Conservation (phyloP, 1,284 basidiomycete genomes). For the Garcileccinum viscosum region DNA sequence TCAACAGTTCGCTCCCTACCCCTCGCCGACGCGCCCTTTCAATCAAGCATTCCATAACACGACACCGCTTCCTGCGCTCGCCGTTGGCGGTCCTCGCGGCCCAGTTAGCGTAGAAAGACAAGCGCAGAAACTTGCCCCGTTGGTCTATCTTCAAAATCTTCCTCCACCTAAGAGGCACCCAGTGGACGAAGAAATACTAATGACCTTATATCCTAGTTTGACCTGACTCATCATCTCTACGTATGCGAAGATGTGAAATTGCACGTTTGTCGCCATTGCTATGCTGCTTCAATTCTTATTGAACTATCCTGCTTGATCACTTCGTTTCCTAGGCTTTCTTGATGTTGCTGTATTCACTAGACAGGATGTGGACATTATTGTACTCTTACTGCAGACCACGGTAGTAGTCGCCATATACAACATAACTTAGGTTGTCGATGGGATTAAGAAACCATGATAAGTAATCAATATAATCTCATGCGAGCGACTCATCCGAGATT, state of each 20-base stretch:
- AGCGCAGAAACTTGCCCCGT: conserved; percentile 52
- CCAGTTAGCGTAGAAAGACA: conserved; percentile 21
- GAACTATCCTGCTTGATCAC: conserved; percentile 13
- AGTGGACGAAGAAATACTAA: conserved; percentile 64
- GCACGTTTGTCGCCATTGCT: conserved; percentile 13
- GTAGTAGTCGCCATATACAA: background rate
- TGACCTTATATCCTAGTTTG: conserved; percentile 50
- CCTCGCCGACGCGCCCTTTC: conserved; percentile 32
- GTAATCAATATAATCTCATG: background rate
- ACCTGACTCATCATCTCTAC: conserved; percentile 25
- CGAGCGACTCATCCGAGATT: background rate
- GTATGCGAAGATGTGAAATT: background rate
- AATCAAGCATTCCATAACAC: conserved; percentile 19
- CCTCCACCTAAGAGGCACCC: conserved; percentile 57
- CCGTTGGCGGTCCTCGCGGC: conserved; percentile 8
- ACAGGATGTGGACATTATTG: conserved; percentile 27
- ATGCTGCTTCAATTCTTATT: conserved; percentile 13
- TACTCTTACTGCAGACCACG: conserved; percentile 8
- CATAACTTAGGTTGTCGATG: background rate
- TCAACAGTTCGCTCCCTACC: conserved; percentile 40
- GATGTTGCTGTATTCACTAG: conserved; percentile 32
- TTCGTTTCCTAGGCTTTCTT: conserved; percentile 25
- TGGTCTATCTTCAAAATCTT: conserved; percentile 58
- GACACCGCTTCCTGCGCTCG: conserved; percentile 1
- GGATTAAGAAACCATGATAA: background rate